Percentiles rank a stretch among this genome's conserved stretches.
These are phyloP conservation scores for Annona cherimola DNA, from an alignment of 164 flowering plant species.

Conservation along the genomic window DNA sequence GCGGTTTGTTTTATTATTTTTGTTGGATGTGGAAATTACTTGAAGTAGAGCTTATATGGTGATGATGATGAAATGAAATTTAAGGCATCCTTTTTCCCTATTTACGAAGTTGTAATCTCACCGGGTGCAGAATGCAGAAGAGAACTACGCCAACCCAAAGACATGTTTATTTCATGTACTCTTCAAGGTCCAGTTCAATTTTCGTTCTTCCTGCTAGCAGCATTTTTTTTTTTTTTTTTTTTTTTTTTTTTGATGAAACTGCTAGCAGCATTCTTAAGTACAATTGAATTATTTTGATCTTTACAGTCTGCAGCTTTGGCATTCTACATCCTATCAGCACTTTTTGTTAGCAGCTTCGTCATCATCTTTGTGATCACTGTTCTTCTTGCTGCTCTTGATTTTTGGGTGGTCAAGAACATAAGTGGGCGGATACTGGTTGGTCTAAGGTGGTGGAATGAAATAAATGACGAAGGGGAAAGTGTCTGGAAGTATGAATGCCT, in stretches of 20 bases:
- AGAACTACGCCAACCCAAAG: conserved; percentile 83
- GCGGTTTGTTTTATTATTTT: no score
- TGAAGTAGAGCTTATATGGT: no score
- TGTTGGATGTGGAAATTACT: no score
- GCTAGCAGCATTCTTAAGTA: not conserved
- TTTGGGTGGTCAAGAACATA: conserved; percentile 98
- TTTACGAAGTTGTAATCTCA: not conserved
- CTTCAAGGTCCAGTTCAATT: conserved; percentile 56
- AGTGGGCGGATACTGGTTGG: conserved; percentile 95
- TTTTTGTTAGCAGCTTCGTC: conserved; percentile 74
- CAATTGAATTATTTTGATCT: not conserved
- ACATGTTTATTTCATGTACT: conserved; percentile 93
- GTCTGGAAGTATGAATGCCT: conserved; percentile 93
- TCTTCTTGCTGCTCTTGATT: conserved; percentile 86
- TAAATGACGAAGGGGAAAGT: conserved; percentile 86
- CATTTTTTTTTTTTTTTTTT: not conserved
- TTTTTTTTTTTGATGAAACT: conserved; percentile 3
- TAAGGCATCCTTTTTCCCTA: no score
- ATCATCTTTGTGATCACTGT: conserved; percentile 93
- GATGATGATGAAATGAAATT: no score
- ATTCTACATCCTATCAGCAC: conserved; percentile 86
- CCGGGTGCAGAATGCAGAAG: conserved; percentile 51
- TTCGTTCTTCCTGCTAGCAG: not conserved
- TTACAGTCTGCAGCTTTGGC: conserved; percentile 80
- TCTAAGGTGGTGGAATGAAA: conserved; percentile 98